Evolutionary conservation across 345 rosid genomes (phyloP).

Genomic region (Eucalyptus cloeziana): DNA sequence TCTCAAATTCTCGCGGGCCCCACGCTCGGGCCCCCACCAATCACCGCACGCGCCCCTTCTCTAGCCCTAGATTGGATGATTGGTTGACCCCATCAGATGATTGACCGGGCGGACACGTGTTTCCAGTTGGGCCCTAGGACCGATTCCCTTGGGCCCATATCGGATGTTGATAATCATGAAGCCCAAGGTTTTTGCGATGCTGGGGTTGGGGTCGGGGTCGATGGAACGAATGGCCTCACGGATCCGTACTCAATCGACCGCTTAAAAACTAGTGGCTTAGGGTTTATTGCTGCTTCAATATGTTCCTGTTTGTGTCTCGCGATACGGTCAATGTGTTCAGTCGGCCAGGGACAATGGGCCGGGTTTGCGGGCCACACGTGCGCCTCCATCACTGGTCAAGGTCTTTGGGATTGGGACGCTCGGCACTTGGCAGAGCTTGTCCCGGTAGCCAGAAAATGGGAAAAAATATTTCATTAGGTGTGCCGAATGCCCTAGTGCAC

Average conservation of each 20-base stretch:
- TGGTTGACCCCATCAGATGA: neutral
- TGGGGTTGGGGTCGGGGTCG: no score
- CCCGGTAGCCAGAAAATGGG: neutral
- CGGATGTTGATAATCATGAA: neutral
- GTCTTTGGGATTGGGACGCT: neutral
- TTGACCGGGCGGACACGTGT: neutral
- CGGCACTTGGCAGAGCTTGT: neutral
- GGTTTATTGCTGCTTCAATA: neutral
- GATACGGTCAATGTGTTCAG: neutral
- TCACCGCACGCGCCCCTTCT: neutral
- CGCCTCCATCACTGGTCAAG: neutral
- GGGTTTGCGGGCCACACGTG: neutral
- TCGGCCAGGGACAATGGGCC: neutral
- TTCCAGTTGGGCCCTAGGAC: neutral
- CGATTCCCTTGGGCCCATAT: neutral
- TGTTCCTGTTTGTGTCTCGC: neutral
- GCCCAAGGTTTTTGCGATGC: neutral
- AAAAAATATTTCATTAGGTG: neutral
- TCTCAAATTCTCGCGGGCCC: neutral
- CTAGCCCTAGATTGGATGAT: neutral
- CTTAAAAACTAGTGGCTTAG: neutral
- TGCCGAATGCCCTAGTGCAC: neutral
- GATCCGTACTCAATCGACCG: neutral
- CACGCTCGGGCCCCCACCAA: neutral
- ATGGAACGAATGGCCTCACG: neutral